Base-by-base conservation (phyloP, 495 filamentous ascomycete genomes). In the Staphylotrichum longicolle region DNA sequence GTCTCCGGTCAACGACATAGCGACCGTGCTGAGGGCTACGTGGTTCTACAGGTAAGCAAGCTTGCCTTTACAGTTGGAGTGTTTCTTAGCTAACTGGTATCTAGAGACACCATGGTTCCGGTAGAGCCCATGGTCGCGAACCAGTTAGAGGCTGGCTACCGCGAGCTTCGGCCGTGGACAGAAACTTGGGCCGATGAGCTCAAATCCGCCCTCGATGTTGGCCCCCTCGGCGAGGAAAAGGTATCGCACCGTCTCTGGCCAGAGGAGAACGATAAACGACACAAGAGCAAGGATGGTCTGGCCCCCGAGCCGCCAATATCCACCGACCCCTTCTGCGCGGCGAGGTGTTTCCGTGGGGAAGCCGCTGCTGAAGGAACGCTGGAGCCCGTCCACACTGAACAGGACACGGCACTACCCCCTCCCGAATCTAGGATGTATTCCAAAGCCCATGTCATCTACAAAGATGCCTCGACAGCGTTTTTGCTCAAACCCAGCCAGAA, bases 101-200 rank as follows among this genome's bases (percentile, higher is more conserved):
- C 37, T 27, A 88, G 77, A 47, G 91, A 96, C 68, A 91, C 90
- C 4, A 95, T 97, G 90, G 76, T 88, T 34, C 94, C 94, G 2
- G 86, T 98, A 8, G 90, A 96, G 66, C 83, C 89, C 4, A 80
- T 85, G n/a, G 87, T 96, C 42, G 93, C 94, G 35, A 98, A 97
- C 70, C 90, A 91, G 69, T 80, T 98, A 0, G 94, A 98, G 66
- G 83, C 84, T 34, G 94, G 94, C 20, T 98, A 96, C 71, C 74
- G 85, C 40, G 89, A 94, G 64, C 80, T 98, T 44, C 87, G 87
- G 54, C 90, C 91, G 1, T 96, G 93, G 89, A 92, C 90, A 1
- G 83, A 94, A 63, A 96, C 93, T 1, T 98, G 95, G 91, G 83
- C 83, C 51, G 93, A 97, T 71, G 93, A 98, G 72, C 80, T 98